Evolutionary conservation across 345 rosid species (phyloP), one percentile per base, ranked within the genome.

Genomic region (Barbarea vulgaris): DNA sequence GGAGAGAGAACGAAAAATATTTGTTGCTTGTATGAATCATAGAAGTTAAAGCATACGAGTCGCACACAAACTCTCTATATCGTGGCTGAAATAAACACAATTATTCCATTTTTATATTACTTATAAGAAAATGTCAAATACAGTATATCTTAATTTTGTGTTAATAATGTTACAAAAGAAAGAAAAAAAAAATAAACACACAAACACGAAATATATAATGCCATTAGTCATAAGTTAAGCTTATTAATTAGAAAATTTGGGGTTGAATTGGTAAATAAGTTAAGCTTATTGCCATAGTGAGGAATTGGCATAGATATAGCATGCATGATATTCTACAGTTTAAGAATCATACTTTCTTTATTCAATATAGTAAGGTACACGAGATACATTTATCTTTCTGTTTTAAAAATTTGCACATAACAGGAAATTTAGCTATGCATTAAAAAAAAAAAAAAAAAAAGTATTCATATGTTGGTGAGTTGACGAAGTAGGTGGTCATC

Each of bases 401-500:
- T 9, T 59, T 33, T 1, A 44, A 57, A 39, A 36, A 5, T 69
- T 64, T 69, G 18, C 17, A 42, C 42, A 30, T 12, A 55, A 55
- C 30, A n/a, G 30, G 54, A 18, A 69, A 37, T 14, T 4, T 0
- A 42, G 44, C 44, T 39, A 39, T 13, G n/a, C 44, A 39, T 39
- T 0, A 39, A 39, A 39, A 13, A 13, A 41, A 13, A 2, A 13
- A 1, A 0, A 8, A 17, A 17, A 17, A 10, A 5, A 53, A 14
- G 31, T 25, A 53, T 25, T 13, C 33, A 33, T 70, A 34, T 22
- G 69, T 17, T 34, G 69, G 18, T 50, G 69, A 36, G 59, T 70
- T 65, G 77, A 58, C 25, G 19, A 48, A 59, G 68, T 37, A 50
- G 67, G 79, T 67, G 67, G 66, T 18, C 17, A 56, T 10, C 17